Base-by-base conservation (phyloP, 2,329 filamentous ascomycete species). In the Xylaria hypoxylon region DNA sequence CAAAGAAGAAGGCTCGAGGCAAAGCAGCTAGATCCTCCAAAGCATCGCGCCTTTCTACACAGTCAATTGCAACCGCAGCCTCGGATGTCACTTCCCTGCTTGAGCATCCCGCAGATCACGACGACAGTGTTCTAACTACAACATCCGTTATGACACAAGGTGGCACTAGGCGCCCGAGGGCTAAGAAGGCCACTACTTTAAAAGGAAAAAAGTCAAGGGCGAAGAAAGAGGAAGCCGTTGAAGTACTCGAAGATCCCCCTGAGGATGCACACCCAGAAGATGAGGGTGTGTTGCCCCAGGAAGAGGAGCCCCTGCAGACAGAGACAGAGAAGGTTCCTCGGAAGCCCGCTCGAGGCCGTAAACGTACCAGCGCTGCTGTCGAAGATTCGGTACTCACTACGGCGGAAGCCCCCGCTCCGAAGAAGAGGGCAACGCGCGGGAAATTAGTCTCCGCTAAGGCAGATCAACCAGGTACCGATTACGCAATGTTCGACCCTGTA, bases 1-100 rank as follows among this genome's bases (percentile, higher is more conserved):
- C 70, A 31, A 91, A 91, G 80, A 86, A 87, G 69, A 78, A 85
- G 11, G 77, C 78, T 55, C 85, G 75, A 81, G 85, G 79, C 81
- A 91, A 83, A 76, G 80, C 75, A 77, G 86, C 79, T 15, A 81
- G 85, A 68, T 79, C 84, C 50, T 96, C 93, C 24, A 94, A 93
- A 76, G 84, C 85, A 8, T 92, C 92, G 3, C 87, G 92, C 38
- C 76, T 87, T 15, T 91, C 89, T 1, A 80, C 81, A 5, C 87
- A 89, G 69, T 90, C 88, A 1, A 79, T 83, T 7, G 79, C 83
- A 2, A 87, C 86, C 1, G 74, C 77, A 1, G 74, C 80, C 2
- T 87, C 86, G 0, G 87, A 89, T 48, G 74, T 79, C 6, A 78
- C 80, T 13, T 86, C 85, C 0, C 51, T 84, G 2, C 78, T 80